These are phyloP conservation scores for Kitagawia praeruptora DNA, from an alignment of 129 eudicot species.

Conservation along the genomic window DNA sequence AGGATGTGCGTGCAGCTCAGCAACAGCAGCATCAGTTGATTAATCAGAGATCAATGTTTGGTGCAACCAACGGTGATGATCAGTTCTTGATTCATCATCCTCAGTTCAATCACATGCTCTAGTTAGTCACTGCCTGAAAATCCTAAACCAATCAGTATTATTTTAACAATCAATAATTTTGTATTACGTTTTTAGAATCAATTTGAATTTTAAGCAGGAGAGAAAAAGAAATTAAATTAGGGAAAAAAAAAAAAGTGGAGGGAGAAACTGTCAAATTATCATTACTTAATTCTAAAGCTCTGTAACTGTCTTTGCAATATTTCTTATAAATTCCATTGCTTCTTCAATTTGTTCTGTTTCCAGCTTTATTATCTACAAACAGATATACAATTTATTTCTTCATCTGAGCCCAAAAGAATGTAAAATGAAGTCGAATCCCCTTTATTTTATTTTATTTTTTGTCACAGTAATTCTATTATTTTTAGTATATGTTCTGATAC, in stretches of 20 bases:
- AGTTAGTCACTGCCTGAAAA: slow-evolving; percentile 21
- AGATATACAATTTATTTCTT: too few species aligned
- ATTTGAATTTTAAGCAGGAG: not conserved
- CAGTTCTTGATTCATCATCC: slow-evolving; percentile 50
- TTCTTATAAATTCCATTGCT: slow-evolving; percentile 1
- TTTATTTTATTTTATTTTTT: too few species aligned
- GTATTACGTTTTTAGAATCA: not conserved
- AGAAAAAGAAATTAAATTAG: not conserved
- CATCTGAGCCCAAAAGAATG: too few species aligned
- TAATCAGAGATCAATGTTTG: slow-evolving; percentile 32
- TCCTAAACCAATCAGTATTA: not conserved
- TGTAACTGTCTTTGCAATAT: not conserved
- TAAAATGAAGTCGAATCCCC: too few species aligned
- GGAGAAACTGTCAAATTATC: slow-evolving; percentile 29
- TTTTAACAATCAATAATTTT: not conserved
- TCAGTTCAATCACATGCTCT: slow-evolving; percentile 42
- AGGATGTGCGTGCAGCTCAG: slow-evolving; percentile 47
- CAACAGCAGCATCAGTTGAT: slow-evolving; percentile 44
- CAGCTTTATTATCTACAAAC: not conserved
- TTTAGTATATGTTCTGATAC: too few species aligned
- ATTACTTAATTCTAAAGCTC: slow-evolving; percentile 1
- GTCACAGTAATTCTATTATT: too few species aligned
- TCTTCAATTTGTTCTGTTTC: not conserved
- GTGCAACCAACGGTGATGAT: slow-evolving; percentile 38
- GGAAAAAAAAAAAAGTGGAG: slow-evolving; percentile 7